Percentiles rank a stretch among this genome's conserved stretches.
Evolutionary conservation across 2,329 filamentous ascomycete species (phyloP).

Genomic region (Lasiodiplodia sp.): DNA sequence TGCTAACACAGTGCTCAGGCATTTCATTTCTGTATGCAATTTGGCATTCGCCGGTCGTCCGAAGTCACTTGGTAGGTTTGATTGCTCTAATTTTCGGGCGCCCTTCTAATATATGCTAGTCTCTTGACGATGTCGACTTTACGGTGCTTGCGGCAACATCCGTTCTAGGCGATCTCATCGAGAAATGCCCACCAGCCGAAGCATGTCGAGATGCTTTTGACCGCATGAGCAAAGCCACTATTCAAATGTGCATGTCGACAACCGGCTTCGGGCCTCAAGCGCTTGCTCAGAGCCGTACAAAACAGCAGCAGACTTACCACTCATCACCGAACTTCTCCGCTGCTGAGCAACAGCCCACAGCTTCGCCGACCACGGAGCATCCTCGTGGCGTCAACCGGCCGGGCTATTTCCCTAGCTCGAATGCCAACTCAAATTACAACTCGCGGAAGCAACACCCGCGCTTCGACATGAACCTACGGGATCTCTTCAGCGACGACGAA

Average conservation of each 20-base stretch:
- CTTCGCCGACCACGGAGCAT: slow-evolving; percentile 20
- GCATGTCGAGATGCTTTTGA: slow-evolving; percentile 95
- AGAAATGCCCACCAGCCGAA: slow-evolving; percentile 94
- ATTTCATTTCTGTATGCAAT: slow-evolving; percentile 96
- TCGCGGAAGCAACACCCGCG: slow-evolving; percentile 51
- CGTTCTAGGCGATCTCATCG: slow-evolving; percentile 87
- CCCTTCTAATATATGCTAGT: slow-evolving; percentile 49
- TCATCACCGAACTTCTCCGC: slow-evolving; percentile 18
- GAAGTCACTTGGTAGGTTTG: slow-evolving; percentile 78
- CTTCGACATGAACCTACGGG: slow-evolving; percentile 60
- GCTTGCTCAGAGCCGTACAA: slow-evolving; percentile 7
- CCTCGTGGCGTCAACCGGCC: not conserved
- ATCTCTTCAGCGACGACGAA: slow-evolving; percentile 49
- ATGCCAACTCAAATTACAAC: not conserved
- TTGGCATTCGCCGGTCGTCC: slow-evolving; percentile 91
- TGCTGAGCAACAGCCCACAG: slow-evolving; percentile 8
- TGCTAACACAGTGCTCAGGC: slow-evolving; percentile 48
- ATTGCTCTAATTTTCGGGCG: slow-evolving; percentile 5
- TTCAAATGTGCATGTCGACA: slow-evolving; percentile 91
- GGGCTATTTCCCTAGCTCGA: slow-evolving; percentile 24
- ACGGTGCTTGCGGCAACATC: slow-evolving; percentile 93
- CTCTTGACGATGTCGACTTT: slow-evolving; percentile 96
- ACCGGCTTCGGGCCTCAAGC: slow-evolving; percentile 73
- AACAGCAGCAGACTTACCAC: slow-evolving; percentile 1
- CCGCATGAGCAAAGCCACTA: slow-evolving; percentile 91